Evolutionary conservation across 1,139 yeast species (phyloP).

Genomic region (Martiniozyma asiatica): DNA sequence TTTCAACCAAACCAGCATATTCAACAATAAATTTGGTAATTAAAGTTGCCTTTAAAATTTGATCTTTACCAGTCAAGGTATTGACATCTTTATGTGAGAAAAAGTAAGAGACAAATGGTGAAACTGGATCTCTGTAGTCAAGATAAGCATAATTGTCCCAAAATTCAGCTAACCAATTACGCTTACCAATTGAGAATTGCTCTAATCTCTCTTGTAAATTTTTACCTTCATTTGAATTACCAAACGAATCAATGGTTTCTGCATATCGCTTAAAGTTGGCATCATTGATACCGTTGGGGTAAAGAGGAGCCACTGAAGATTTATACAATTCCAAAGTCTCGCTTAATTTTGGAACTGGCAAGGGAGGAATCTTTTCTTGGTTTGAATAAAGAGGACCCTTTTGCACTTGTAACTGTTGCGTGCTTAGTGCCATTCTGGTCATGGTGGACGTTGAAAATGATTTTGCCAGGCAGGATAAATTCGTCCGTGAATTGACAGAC

Average conservation of each 20-base stretch:
- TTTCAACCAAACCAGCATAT: constrained; percentile 43
- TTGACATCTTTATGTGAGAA: constrained; percentile 69
- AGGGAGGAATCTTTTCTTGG: constrained; percentile 66
- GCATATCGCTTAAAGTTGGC: constrained; percentile 40
- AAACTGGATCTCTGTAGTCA: constrained; percentile 85
- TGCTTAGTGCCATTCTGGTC: constrained; percentile 2
- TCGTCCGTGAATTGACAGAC: no score
- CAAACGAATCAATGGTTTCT: constrained; percentile 49
- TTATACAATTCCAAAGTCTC: constrained; percentile 64
- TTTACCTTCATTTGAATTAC: constrained; percentile 40
- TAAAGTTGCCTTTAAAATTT: constrained; percentile 63
- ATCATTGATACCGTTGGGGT: constrained; percentile 39
- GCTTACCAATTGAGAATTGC: constrained; percentile 40
- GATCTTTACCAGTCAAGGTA: constrained; percentile 47
- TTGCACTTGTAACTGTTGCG: no score
- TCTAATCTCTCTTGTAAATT: constrained; percentile 55
- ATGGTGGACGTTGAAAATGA: constrained; percentile 2
- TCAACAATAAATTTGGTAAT: constrained; percentile 44
- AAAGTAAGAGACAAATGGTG: constrained; percentile 87
- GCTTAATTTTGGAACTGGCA: constrained; percentile 79
- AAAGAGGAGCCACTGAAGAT: constrained; percentile 58
- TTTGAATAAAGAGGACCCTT: constrained; percentile 63
- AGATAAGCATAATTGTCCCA: constrained; percentile 95
- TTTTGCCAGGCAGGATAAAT: no score
- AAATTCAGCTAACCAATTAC: constrained; percentile 86